These are phyloP conservation scores for Leccinum griseonigrum DNA, from an alignment of 1,284 basidiomycete species.

Conservation along the genomic window DNA sequence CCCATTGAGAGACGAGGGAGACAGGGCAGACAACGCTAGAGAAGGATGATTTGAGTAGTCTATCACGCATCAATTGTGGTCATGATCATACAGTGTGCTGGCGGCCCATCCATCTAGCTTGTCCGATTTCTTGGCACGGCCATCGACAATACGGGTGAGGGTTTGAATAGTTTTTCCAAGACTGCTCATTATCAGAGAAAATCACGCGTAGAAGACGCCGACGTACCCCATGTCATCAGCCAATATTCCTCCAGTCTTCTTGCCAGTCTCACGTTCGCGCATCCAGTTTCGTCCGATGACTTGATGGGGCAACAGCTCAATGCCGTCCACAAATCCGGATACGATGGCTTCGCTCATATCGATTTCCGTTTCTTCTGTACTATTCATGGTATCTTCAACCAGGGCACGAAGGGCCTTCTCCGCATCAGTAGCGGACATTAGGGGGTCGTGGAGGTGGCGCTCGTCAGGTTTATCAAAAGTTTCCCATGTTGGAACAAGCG, in stretches of 20 bases:
- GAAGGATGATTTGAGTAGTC: slow-evolving; percentile 14
- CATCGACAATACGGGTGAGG: slow-evolving; percentile 78
- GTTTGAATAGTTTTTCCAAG: slow-evolving; percentile 95
- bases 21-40: slow-evolving; percentile 78
- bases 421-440: slow-evolving; percentile 46
- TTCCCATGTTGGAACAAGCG: slow-evolving; percentile 23
- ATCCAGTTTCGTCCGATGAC: slow-evolving; percentile 87
- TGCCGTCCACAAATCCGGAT: slow-evolving; percentile 67
- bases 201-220: background rate
- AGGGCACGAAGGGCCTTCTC: slow-evolving; percentile 66
- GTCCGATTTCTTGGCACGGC: slow-evolving; percentile 65
- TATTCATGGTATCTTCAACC: slow-evolving; percentile 45
- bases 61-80: slow-evolving; percentile 1
- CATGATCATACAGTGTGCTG: slow-evolving; percentile 64
- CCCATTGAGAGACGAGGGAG: slow-evolving; percentile 91
- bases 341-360: slow-evolving; percentile 65
- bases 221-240: slow-evolving; percentile 89
- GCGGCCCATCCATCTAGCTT: slow-evolving; percentile 68
- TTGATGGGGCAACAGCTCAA: slow-evolving; percentile 84
- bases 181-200: slow-evolving; percentile 35
- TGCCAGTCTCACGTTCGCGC: slow-evolving; percentile 77
- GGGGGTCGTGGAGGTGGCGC: slow-evolving; percentile 36
- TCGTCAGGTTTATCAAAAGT: slow-evolving; percentile 34
- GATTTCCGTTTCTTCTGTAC: slow-evolving; percentile 50
- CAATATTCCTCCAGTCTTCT: slow-evolving; percentile 83